Percentiles rank a stretch among this genome's conserved stretches.
Evolutionary conservation across 1,284 basidiomycete genomes (phyloP).

Genomic region (Salmacisia buchloeana): DNA sequence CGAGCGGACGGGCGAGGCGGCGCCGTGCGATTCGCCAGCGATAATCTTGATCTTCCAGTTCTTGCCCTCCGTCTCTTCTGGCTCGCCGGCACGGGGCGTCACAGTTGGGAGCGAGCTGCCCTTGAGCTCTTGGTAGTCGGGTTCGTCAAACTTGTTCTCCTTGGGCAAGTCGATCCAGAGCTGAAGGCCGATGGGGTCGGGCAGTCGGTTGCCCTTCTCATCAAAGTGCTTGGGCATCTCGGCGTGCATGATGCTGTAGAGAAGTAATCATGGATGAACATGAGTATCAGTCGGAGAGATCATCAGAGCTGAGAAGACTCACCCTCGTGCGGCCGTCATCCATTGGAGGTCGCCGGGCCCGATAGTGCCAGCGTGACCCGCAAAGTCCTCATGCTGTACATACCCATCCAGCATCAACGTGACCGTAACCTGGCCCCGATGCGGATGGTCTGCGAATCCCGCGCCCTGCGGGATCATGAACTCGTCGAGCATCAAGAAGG

Average conservation of each 20-base stretch:
- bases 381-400: conserved; percentile 78
- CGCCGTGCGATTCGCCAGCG: conserved; percentile 77
- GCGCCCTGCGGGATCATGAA: conserved; percentile 56
- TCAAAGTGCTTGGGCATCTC: conserved; percentile 74
- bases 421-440: conserved; percentile 70
- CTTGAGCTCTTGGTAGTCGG: conserved; percentile 56
- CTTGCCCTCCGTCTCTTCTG: conserved; percentile 65
- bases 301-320: conserved; percentile 14
- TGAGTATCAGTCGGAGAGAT: not conserved
- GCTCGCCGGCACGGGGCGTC: conserved; percentile 65
- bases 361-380: conserved; percentile 67
- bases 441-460: conserved; percentile 69
- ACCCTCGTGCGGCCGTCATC: conserved; percentile 74
- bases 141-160: conserved; percentile 71
- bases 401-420: conserved; percentile 9
- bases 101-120: conserved; percentile 50
- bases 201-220: conserved; percentile 53
- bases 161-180: conserved; percentile 91
- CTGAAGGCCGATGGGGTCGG: conserved; percentile 74
- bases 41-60: conserved; percentile 71
- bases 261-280: not conserved
- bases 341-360: conserved; percentile 83
- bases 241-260: conserved; percentile 36
- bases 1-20: conserved; percentile 78
- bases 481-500: conserved; percentile 68